Conservation (phyloP, 768 basidiomycete genomes). For the Suillus subalutaceus region DNA sequence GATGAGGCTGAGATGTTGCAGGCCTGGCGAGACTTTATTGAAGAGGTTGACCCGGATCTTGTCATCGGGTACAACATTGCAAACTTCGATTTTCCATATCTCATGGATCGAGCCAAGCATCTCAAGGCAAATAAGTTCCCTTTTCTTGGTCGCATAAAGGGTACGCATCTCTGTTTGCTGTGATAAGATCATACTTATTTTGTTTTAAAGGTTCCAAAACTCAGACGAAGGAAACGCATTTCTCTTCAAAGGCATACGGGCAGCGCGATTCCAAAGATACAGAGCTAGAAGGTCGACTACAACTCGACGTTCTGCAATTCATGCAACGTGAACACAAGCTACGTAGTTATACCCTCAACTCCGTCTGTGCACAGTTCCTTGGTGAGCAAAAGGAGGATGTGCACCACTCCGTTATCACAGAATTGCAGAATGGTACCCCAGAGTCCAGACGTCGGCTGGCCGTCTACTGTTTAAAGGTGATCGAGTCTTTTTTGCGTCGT, state of each 20-base stretch:
- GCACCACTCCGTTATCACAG: slow-evolving; percentile 97
- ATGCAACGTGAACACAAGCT: slow-evolving; percentile 99
- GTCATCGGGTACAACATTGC: slow-evolving; percentile 96
- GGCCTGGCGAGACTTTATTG: slow-evolving; percentile 89
- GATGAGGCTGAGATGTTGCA: slow-evolving; percentile 75
- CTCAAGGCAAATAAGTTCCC: slow-evolving; percentile 72
- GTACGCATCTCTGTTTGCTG: slow-evolving; percentile 52
- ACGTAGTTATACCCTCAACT: slow-evolving; percentile 95
- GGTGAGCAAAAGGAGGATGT: slow-evolving; percentile 99
- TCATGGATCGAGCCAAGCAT: slow-evolving; percentile 89
- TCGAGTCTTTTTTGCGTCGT: not conserved
- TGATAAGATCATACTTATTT: slow-evolving; percentile 9
- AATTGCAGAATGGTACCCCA: slow-evolving; percentile 93
- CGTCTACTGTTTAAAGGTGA: slow-evolving; percentile 96
- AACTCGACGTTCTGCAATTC: slow-evolving; percentile 94
- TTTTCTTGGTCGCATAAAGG: slow-evolving; percentile 72
- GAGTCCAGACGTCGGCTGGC: slow-evolving; percentile 92
- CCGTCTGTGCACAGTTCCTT: slow-evolving; percentile 96
- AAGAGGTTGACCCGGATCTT: slow-evolving; percentile 91
- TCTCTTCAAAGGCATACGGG: slow-evolving; percentile 97
- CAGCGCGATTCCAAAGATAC: slow-evolving; percentile 97
- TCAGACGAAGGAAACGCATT: slow-evolving; percentile 90
- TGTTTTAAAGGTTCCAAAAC: slow-evolving; percentile 63
- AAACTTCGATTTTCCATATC: slow-evolving; percentile 95
- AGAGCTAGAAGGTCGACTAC: slow-evolving; percentile 85